Evolutionary conservation across 257 asterid genomes (phyloP).

Genomic region (Agastache rugosa): DNA sequence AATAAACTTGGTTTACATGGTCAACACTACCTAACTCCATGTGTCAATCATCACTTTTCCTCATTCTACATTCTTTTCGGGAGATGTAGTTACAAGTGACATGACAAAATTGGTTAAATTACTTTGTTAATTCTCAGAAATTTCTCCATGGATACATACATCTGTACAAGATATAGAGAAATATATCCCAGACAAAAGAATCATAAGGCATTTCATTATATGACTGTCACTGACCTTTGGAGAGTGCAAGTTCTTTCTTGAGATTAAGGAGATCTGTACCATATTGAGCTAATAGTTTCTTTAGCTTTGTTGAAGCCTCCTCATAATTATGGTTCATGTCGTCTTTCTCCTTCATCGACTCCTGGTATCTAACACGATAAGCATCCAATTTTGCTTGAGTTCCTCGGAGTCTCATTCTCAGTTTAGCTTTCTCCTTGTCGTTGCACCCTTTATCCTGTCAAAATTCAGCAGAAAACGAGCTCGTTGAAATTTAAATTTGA

Average conservation of each 20-base stretch:
- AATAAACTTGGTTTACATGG: conserved; percentile 1
- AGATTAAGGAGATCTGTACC: conserved; percentile 61
- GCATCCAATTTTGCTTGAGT: conserved; percentile 67
- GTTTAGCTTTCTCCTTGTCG: conserved; percentile 56
- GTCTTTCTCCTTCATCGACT: conserved; percentile 52
- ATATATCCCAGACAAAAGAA: neutral
- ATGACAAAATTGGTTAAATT: neutral
- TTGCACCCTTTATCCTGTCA: conserved; percentile 52
- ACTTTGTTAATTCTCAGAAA: neutral
- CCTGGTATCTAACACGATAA: conserved; percentile 52
- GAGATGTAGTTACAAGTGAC: neutral
- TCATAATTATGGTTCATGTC: conserved; percentile 58
- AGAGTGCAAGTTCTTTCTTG: conserved; percentile 58
- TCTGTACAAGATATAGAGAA: conserved; percentile 19
- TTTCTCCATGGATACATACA: conserved; percentile 8
- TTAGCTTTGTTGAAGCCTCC: conserved; percentile 61
- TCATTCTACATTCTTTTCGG: neutral
- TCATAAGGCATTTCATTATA: neutral
- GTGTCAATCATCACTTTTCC: neutral
- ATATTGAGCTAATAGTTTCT: conserved; percentile 54
- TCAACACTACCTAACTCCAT: neutral
- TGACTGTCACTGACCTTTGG: conserved; percentile 33
- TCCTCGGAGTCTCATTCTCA: conserved; percentile 67
- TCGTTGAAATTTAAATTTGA: neutral
- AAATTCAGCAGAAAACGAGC: conserved; percentile 21